Percentiles rank a stretch among this genome's conserved stretches.
These are phyloP conservation scores for Dictyostelium citrinum DNA, from an alignment of 78 protist genomes.

Conservation along the genomic window DNA sequence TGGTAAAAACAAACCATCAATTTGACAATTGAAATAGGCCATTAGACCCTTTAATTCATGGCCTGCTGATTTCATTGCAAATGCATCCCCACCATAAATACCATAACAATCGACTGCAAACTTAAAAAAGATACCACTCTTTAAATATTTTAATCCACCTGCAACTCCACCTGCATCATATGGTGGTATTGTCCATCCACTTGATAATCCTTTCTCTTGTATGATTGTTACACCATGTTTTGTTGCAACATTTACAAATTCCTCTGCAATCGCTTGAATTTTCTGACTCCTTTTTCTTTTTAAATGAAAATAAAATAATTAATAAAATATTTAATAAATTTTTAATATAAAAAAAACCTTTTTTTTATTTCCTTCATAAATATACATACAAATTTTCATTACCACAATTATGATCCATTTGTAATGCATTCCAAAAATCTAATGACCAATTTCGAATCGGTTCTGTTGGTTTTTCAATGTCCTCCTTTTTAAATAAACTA, in stretches of 20 bases:
- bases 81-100: slow-evolving; percentile 80
- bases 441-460: slow-evolving; percentile 49
- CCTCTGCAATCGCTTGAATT: slow-evolving; percentile 63
- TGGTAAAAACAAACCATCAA: slow-evolving; percentile 64
- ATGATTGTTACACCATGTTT: slow-evolving; percentile 72
- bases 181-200: slow-evolving; percentile 28
- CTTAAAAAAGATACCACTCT: slow-evolving; percentile 77
- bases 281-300: slow-evolving; percentile 39
- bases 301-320: background rate
- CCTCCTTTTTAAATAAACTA: background rate
- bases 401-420: slow-evolving; percentile 58
- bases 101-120: slow-evolving; percentile 78
- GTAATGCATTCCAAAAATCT: slow-evolving; percentile 64
- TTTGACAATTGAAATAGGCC: slow-evolving; percentile 53
- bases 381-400: slow-evolving; percentile 57
- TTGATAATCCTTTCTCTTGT: background rate
- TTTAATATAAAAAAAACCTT: too few species aligned
- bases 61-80: slow-evolving; percentile 76
- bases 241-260: slow-evolving; percentile 67
- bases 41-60: slow-evolving; percentile 77
- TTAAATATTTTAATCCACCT: slow-evolving; percentile 82
- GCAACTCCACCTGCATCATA: slow-evolving; percentile 76
- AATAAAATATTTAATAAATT: background rate
- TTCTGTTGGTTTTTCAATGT: background rate
- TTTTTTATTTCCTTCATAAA: too few species aligned